phyloP scores from a whole-genome alignment of 2,329 filamentous ascomycete species.

The Fusarium sp. region DNA sequence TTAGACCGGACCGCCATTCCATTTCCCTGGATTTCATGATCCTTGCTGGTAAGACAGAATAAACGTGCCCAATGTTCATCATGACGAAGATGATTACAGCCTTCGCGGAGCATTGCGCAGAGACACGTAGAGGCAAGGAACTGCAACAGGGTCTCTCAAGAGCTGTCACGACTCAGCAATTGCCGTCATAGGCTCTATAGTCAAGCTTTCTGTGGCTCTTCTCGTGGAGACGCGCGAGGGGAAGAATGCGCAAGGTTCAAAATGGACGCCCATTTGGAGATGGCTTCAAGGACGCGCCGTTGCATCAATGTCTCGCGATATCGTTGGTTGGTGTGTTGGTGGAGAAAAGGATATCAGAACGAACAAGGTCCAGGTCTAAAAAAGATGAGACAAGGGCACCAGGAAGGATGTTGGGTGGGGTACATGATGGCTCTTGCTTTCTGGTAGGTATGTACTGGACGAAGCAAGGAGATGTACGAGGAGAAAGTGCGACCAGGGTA shows the following conservation, averaged over 20 bases:
- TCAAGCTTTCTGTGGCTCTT: conserved; percentile 11
- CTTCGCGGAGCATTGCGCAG: neutral
- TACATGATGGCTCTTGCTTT: conserved; percentile 9
- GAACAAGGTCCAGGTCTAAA: conserved; percentile 29
- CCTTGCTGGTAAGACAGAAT: conserved; percentile 30
- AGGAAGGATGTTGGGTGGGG: conserved; percentile 25
- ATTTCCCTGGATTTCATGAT: conserved; percentile 21
- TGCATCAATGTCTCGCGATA: conserved; percentile 42
- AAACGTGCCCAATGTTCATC: conserved; percentile 21
- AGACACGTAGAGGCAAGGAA: conserved; percentile 8
- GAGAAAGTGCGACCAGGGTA: conserved; percentile 18
- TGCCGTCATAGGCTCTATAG: conserved; percentile 4
- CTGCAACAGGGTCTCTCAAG: conserved; percentile 17
- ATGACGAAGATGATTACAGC: conserved; percentile 12
- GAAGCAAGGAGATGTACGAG: conserved; percentile 35
- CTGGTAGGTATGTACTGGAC: conserved; percentile 4
- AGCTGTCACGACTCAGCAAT: conserved; percentile 30
- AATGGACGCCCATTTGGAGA: conserved; percentile 40
- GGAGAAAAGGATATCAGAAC: conserved; percentile 37
- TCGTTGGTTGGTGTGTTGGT: conserved; percentile 43
- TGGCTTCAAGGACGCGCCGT: conserved; percentile 43
- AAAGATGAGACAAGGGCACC: conserved; percentile 40
- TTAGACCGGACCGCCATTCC: conserved; percentile 20
- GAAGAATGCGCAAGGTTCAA: conserved; percentile 17
- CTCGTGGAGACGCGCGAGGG: conserved; percentile 30